Evolutionary conservation across 768 basidiomycete species (phyloP).

Genomic region (Leccinum subtestaceum): DNA sequence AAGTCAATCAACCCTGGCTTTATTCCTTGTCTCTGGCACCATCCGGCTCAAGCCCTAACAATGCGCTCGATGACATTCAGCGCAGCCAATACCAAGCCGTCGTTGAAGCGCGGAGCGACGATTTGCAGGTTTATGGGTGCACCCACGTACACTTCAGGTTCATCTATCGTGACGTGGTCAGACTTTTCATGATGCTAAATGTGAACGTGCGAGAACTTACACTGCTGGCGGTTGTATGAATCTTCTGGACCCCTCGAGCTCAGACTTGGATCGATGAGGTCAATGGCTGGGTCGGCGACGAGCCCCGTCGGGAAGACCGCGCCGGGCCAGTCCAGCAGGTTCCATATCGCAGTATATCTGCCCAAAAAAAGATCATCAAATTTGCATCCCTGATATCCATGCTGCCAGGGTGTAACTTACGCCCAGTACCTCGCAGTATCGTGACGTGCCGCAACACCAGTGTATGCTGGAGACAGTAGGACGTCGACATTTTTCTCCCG

Average conservation of each 20-base stretch:
- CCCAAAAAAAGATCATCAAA: neutral
- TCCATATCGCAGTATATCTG: conserved; percentile 43
- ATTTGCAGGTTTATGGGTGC: conserved; percentile 25
- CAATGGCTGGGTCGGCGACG: conserved; percentile 24
- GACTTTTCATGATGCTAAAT: neutral
- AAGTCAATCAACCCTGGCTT: neutral
- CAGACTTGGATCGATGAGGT: conserved; percentile 11
- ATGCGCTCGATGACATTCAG: conserved; percentile 25
- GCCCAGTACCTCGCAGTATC: conserved; percentile 38
- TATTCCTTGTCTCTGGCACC: neutral
- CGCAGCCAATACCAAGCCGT: conserved; percentile 28
- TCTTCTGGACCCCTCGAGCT: conserved; percentile 13
- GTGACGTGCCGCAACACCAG: conserved; percentile 37
- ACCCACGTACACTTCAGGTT: conserved; percentile 14
- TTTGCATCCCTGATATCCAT: neutral
- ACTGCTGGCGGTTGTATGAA: conserved; percentile 14
- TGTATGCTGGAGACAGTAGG: conserved; percentile 37
- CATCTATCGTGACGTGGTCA: conserved; percentile 17
- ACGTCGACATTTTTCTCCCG: conserved; percentile 38
- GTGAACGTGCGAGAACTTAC: conserved; percentile 8
- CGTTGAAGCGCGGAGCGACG: conserved; percentile 24
- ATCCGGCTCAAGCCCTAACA: conserved; percentile 12
- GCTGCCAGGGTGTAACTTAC: neutral
- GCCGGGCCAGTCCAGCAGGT: conserved; percentile 44
- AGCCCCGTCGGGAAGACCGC: conserved; percentile 46